Percentiles rank a stretch among this genome's conserved stretches.
Conservation (phyloP, 257 asterid species). For the Osmanthus fragrans region DNA sequence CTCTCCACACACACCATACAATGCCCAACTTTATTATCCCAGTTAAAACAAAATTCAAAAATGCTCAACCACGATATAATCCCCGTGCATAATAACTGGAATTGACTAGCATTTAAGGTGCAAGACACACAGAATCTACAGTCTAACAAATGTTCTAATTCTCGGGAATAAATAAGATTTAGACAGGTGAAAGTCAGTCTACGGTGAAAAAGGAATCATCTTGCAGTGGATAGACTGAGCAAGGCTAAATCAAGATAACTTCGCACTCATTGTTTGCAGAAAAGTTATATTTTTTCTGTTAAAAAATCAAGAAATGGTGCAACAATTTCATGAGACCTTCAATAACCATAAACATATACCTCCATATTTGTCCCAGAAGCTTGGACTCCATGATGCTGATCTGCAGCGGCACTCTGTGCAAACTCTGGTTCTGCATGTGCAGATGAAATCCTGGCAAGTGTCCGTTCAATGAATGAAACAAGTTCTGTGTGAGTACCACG, state of each 20-base stretch:
- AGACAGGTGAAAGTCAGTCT: background rate
- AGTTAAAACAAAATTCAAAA: background rate
- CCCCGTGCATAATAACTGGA: background rate
- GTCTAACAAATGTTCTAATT: background rate
- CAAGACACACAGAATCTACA: background rate
- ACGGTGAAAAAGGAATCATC: background rate
- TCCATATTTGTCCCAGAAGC: constrained; percentile 53
- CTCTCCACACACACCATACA: no score
- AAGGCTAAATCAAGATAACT: constrained; percentile 6
- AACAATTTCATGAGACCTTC: background rate
- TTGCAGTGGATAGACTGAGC: constrained; percentile 2
- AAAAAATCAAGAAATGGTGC: background rate
- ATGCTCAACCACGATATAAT: background rate
- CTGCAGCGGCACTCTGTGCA: constrained; percentile 29
- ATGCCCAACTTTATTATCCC: background rate
- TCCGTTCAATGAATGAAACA: constrained; percentile 71
- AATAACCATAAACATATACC: constrained; percentile 39
- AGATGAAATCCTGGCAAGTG: constrained; percentile 71
- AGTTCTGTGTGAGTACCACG: constrained; percentile 77
- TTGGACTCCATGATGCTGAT: constrained; percentile 42
- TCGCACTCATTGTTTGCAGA: background rate
- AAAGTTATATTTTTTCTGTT: background rate
- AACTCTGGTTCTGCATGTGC: constrained; percentile 70
- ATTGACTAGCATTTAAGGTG: background rate
- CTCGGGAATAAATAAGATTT: background rate